Evolutionary conservation across 1,284 basidiomycete species (phyloP).

Genomic region (Takashimella koratensis): DNA sequence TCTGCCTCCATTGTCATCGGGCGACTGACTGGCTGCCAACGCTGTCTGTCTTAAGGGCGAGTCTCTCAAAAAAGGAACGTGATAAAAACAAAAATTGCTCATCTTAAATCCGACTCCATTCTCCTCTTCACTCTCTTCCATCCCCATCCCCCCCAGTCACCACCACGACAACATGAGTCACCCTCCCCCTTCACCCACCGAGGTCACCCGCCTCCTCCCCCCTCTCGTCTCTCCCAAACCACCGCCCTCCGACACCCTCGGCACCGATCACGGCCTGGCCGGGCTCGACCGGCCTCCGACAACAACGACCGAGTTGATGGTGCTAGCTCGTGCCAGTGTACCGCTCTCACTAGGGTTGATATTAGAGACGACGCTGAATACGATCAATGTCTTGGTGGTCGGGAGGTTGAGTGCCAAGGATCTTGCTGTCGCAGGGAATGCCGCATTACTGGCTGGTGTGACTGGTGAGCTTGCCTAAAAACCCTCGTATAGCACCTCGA

Average conservation of each 20-base stretch:
- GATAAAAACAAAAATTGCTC: too few relatives aligned
- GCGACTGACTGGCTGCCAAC: too few relatives aligned
- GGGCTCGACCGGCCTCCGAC: slow-evolving; percentile 17
- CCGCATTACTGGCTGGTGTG: slow-evolving; percentile 30
- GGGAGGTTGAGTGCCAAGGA: slow-evolving; percentile 23
- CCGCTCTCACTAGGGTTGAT: slow-evolving; percentile 18
- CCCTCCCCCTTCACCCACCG: not conserved
- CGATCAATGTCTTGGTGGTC: slow-evolving; percentile 26
- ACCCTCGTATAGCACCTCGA: too few relatives aligned
- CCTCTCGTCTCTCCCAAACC: slow-evolving; percentile 1
- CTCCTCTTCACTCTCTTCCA: too few relatives aligned
- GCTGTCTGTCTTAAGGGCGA: too few relatives aligned
- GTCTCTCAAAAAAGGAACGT: too few relatives aligned
- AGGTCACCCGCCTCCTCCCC: not conserved
- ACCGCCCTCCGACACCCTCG: not conserved
- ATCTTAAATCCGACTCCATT: too few relatives aligned
- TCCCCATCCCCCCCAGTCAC: not conserved
- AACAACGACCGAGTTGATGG: slow-evolving; percentile 13
- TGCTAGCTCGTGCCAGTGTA: slow-evolving; percentile 8
- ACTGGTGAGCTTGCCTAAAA: slow-evolving; percentile 20
- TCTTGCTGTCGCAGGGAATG: slow-evolving; percentile 32
- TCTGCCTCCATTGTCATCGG: too few relatives aligned
- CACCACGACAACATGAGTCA: not conserved
- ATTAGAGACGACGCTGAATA: slow-evolving; percentile 22
- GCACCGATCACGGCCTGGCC: slow-evolving; percentile 9